Conservation (phyloP, 1,284 basidiomycete genomes). For the Spongispora temasekensis region DNA sequence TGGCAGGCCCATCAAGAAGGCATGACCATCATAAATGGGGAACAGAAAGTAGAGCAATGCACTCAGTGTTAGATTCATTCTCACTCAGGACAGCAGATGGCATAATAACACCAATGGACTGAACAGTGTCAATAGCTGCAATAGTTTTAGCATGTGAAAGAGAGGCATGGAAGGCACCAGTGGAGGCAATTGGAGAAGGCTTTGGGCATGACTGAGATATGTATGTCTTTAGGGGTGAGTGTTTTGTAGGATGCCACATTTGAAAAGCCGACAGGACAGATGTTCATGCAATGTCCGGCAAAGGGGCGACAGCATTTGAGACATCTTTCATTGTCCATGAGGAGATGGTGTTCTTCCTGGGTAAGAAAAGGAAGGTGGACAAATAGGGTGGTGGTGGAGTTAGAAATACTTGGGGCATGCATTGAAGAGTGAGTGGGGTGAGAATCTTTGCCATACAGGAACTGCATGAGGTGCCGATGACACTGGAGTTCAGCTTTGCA, state of each 20-base stretch:
- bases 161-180: neutral
- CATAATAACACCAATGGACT: neutral
- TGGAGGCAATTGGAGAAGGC: no score
- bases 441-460: no score
- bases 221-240: neutral
- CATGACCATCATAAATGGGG: no score
- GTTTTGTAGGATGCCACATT: neutral
- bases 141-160: neutral
- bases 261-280: conserved; percentile 16
- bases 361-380: conserved; percentile 5
- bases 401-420: neutral
- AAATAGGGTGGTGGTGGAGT: neutral
- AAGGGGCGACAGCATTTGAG: conserved; percentile 16
- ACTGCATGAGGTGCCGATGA: neutral
- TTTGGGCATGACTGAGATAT: neutral
- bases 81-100: neutral
- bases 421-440: neutral
- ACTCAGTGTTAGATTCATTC: no score
- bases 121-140: neutral
- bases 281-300: neutral
- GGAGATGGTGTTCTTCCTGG: neutral
- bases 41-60: no score
- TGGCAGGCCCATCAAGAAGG: neutral
- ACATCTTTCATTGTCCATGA: conserved; percentile 12
- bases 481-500: neutral